Evolutionary conservation across 176 grass and related monocot genomes (phyloP).

Genomic region (Eragrostis curvula): DNA sequence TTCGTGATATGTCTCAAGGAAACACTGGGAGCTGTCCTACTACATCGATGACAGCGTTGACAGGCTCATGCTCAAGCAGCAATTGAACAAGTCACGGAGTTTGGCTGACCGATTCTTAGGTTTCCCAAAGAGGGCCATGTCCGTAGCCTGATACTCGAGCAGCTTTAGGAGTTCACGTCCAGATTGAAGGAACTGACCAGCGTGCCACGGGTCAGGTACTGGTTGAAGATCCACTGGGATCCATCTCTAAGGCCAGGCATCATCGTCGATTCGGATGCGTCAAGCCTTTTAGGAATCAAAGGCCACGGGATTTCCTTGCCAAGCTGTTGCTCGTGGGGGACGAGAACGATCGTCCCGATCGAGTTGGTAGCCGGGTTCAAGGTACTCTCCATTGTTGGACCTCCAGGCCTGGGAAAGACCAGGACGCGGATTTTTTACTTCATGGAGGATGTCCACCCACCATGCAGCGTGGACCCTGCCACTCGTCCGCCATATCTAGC

Average conservation of each 20-base stretch:
- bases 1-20: too few relatives aligned
- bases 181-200: not conserved
- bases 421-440: too few relatives aligned
- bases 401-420: not conserved
- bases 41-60: too few relatives aligned
- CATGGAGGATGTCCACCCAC: too few relatives aligned
- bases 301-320: not conserved
- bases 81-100: too few relatives aligned
- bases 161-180: not conserved
- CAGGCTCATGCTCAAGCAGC: too few relatives aligned
- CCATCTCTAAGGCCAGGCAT: too few relatives aligned
- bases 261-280: not conserved
- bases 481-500: too few relatives aligned
- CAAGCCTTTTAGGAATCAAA: not conserved
- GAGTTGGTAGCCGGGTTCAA: not conserved
- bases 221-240: too few relatives aligned
- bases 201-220: not conserved
- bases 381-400: not conserved
- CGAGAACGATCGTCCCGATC: not conserved
- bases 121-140: not conserved
- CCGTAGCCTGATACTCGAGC: not conserved
- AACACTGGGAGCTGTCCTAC: too few relatives aligned
- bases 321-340: not conserved
- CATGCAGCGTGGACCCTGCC: too few relatives aligned
- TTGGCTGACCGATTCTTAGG: not conserved